phyloP scores from a whole-genome alignment of 2,329 filamentous ascomycete genomes.

The Colletotrichum liaoningense region DNA sequence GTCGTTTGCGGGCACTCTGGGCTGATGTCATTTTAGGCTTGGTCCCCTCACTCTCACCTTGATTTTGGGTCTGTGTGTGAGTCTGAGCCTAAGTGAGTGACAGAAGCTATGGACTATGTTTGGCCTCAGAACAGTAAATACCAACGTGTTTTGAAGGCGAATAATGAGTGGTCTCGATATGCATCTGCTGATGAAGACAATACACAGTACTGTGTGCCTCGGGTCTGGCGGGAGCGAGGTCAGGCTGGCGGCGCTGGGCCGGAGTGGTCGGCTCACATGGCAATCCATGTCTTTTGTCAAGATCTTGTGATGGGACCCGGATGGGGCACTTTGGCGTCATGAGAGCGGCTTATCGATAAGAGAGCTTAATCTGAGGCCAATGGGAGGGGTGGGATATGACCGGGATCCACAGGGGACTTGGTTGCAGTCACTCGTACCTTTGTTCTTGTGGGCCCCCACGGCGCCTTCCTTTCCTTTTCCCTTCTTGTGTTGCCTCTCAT shows the following conservation, averaged over 20 bases:
- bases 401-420: background rate
- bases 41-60: background rate
- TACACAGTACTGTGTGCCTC: background rate
- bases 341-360: conserved; percentile 31
- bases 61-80: background rate
- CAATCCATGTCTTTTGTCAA: conserved; percentile 13
- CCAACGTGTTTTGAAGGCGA: background rate
- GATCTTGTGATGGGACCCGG: conserved; percentile 32
- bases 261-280: conserved; percentile 30
- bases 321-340: conserved; percentile 33
- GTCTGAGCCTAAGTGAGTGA: background rate
- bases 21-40: conserved; percentile 25
- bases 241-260: background rate
- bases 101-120: background rate
- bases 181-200: background rate
- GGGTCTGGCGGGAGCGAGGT: background rate
- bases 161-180: background rate
- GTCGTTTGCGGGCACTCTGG: conserved; percentile 19
- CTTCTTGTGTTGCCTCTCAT: background rate
- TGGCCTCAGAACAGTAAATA: background rate
- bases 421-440: background rate
- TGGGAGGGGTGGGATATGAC: background rate
- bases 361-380: background rate
- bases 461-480: background rate
- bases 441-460: background rate